Evolutionary conservation across 2,329 filamentous ascomycete genomes (phyloP).

Genomic region (Beauveria asiatica): DNA sequence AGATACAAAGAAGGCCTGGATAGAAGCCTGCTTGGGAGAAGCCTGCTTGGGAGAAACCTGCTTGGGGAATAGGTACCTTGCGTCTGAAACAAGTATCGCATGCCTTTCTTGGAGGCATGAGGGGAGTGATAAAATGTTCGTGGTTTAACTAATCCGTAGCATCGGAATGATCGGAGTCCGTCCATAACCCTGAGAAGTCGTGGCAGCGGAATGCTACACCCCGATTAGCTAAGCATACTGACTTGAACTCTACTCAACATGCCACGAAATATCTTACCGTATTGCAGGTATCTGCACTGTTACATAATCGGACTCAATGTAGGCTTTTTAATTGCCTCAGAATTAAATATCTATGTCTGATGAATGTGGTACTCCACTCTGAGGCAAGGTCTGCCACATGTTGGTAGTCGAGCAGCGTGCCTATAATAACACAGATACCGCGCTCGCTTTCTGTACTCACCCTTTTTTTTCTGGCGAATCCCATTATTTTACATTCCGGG

Average conservation of each 20-base stretch:
- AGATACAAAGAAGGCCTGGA: too few relatives aligned
- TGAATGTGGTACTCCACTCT: neutral
- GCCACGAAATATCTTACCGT: neutral
- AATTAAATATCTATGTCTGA: too few relatives aligned
- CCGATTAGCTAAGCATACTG: slow-evolving; percentile 3
- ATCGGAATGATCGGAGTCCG: neutral
- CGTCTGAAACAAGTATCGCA: slow-evolving; percentile 13
- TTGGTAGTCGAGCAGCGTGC: too few relatives aligned
- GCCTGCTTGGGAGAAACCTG: too few relatives aligned
- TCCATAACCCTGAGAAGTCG: neutral
- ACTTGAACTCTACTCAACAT: neutral
- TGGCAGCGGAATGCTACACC: neutral
- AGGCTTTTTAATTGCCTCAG: neutral
- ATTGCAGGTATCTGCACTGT: neutral
- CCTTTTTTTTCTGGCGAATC: neutral
- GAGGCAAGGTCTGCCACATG: too few relatives aligned
- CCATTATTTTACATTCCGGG: neutral
- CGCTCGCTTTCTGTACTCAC: too few relatives aligned
- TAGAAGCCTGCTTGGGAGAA: too few relatives aligned
- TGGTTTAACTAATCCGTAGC: too few relatives aligned
- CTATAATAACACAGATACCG: too few relatives aligned
- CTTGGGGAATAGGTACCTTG: neutral
- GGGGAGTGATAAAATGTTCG: neutral
- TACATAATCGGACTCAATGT: slow-evolving; percentile 2
- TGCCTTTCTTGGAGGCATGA: slow-evolving; percentile 9